These are phyloP conservation scores for Vitis hybrid DNA, from an alignment of 177 flowering plant species.

Conservation along the genomic window DNA sequence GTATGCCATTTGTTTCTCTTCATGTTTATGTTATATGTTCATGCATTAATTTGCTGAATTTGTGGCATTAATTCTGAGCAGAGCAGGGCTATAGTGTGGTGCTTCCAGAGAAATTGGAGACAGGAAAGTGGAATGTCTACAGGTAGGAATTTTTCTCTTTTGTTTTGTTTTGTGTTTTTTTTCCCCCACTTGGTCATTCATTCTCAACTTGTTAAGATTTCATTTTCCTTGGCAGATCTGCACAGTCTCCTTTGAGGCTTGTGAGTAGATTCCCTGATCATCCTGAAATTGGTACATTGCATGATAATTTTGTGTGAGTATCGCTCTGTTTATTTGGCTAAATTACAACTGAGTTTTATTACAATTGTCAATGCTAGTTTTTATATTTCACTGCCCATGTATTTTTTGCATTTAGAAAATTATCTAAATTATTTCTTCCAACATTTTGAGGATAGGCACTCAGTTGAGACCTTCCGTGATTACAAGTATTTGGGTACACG, in stretches of 20 bases:
- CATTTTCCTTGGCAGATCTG: conserved; percentile 37
- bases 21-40: background rate
- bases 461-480: conserved; percentile 72
- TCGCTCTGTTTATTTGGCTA: conserved; percentile 6
- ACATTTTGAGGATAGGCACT: conserved; percentile 41
- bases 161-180: background rate
- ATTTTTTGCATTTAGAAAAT: background rate
- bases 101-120: conserved; percentile 83
- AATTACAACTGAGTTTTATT: background rate
- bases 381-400: background rate
- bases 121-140: conserved; percentile 96
- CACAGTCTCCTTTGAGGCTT: conserved; percentile 52
- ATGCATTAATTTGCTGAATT: conserved; percentile 3
- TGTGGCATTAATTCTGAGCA: conserved; percentile 34
- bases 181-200: background rate
- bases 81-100: conserved; percentile 86
- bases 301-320: conserved; percentile 65
- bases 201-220: background rate
- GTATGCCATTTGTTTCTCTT: background rate
- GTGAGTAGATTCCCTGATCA: conserved; percentile 49
- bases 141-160: conserved; percentile 39
- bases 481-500: conserved; percentile 94
- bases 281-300: conserved; percentile 63
- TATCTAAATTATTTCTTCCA: background rate
- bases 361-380: background rate